Evolutionary conservation across 805 yeast genomes (phyloP), one percentile per base, ranked within the genome.

Genomic region (Myxozyma neotropica): DNA sequence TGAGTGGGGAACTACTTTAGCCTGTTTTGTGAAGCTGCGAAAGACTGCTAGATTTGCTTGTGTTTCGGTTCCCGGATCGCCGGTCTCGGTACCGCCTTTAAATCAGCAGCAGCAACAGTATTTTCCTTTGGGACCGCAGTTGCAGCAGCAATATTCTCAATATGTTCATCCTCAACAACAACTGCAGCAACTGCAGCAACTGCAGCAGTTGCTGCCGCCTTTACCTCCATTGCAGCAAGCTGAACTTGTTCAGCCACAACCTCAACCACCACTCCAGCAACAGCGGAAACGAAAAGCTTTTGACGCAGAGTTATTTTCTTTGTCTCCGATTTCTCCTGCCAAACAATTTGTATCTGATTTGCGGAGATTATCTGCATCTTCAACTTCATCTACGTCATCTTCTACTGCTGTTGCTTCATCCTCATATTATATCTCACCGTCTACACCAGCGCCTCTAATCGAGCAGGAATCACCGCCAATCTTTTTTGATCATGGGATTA

Each of bases 31-130:
- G 39, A 21, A 29, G n/a, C 57, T 52, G 19, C 56, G 59, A 48
- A 29, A 24, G 21, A 7, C 47, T 2, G 63, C 61, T n/a, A 4
- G 42, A 12, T 57, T 58, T 24, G 19, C 56, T 13, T 61, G 53
- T 33, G 49, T 51, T 19, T 61, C 65, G 8, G 46, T 51, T 15
- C 65, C 65, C 8, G 49, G 54, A 15, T 61, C 65, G 24, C 62
- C 64, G 10, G 57, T 59, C 23, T 19, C 40, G 4, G 17, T 21
- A 33, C 33, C 26, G 29, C 53, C 46, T 21, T n/a, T 24, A 3
- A 39, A 6, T 15, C 40, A n/a, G 29, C 47, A 29, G 43, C 40
- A n/a, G 29, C 47, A 29, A 31, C 40, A 15, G 23, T 33, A 8
- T 31, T 52, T 42, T 26, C 5, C 48, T 12, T 17, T 36, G 24